Conservation (phyloP, 345 rosid species). For the Rhizophora mangle region DNA sequence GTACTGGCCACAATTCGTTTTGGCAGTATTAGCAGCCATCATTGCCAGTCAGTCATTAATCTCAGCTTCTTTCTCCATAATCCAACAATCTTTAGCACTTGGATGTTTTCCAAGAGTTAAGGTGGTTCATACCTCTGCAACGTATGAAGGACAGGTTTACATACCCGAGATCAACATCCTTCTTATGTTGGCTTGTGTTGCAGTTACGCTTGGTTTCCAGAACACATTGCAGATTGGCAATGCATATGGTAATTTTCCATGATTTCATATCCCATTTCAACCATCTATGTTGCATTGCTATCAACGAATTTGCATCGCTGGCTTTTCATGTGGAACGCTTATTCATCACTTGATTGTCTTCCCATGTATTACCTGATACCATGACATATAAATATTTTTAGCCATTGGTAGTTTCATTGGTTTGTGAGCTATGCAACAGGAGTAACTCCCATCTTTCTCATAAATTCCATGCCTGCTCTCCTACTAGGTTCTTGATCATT, state of each 20-base stretch:
- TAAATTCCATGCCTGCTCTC: no score
- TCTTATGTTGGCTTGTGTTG: conserved; percentile 47
- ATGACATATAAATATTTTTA: no score
- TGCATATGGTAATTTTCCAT: conserved; percentile 48
- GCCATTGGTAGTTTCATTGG: no score
- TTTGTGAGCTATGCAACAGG: no score
- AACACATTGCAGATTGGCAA: conserved; percentile 44
- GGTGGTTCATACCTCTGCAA: conserved; percentile 47
- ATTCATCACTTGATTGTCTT: no score
- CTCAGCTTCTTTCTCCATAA: conserved; percentile 52
- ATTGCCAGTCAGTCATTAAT: conserved; percentile 60
- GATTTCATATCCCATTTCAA: background rate
- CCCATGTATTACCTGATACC: no score
- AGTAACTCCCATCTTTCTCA: no score
- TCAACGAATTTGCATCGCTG: no score
- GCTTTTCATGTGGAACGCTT: no score
- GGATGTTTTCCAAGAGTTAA: conserved; percentile 59
- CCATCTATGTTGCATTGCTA: no score
- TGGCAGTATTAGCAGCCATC: conserved; percentile 42
- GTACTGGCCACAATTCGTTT: conserved; percentile 53
- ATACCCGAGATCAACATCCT: conserved; percentile 49
- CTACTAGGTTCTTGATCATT: no score
- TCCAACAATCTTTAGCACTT: conserved; percentile 51
- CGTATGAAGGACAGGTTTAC: conserved; percentile 52
- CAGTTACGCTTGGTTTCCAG: conserved; percentile 45